Conservation (phyloP, 805 yeast species). For the Nakazawaea sp. region DNA sequence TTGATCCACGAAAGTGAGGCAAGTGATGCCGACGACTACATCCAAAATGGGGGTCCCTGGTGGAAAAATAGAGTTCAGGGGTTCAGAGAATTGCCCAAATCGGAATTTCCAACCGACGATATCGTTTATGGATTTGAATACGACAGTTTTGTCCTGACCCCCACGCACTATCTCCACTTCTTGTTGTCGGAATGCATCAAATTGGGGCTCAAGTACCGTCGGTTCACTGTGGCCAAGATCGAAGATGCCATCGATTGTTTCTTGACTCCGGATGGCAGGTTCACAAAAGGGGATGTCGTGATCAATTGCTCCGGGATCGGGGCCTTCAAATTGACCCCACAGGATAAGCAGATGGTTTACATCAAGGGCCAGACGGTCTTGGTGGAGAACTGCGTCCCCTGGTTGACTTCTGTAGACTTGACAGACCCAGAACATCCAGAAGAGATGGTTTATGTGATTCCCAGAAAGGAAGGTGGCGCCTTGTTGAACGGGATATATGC, state of each 20-base stretch:
- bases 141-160: conserved; percentile 52
- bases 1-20: conserved; percentile 14
- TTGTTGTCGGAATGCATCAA: conserved; percentile 37
- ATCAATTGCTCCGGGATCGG: conserved; percentile 53
- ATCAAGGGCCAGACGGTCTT: conserved; percentile 57
- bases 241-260: conserved; percentile 39
- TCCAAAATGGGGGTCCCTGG: conserved; percentile 36
- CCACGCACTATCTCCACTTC: conserved; percentile 49
- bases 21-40: conserved; percentile 11
- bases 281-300: conserved; percentile 26
- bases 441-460: conserved; percentile 55
- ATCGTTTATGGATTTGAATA: conserved; percentile 37
- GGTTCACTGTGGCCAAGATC: conserved; percentile 35
- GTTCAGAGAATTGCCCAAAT: conserved; percentile 24
- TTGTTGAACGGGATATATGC: conserved; percentile 51
- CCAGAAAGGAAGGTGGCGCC: conserved; percentile 70
- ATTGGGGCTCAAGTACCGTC: conserved; percentile 38
- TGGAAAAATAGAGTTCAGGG: conserved; percentile 36
- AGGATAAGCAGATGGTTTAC: conserved; percentile 36
- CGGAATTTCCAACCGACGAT: conserved; percentile 30
- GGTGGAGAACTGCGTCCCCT: conserved; percentile 36
- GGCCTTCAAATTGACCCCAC: conserved; percentile 34
- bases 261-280: conserved; percentile 22
- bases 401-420: conserved; percentile 26
- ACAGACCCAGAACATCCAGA: conserved; percentile 22